Base-by-base conservation (phyloP, 371 early-diverging fungal genomes). In the Zychaea mexicana region DNA sequence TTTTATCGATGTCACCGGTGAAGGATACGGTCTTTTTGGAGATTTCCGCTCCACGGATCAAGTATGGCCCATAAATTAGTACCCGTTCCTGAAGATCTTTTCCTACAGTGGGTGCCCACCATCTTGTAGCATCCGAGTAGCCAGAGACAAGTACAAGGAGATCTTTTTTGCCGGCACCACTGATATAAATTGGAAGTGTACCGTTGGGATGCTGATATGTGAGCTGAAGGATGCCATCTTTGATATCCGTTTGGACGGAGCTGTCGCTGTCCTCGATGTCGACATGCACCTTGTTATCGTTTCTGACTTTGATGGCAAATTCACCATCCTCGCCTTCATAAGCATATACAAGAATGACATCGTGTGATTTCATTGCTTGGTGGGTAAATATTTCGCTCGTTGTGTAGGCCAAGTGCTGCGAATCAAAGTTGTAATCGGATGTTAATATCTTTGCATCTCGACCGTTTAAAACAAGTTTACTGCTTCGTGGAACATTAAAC, bases 331-430 rank as follows among this genome's bases (percentile, higher is more conserved):
- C 66, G 12, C 52, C 60, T n/a, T 59, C 59, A 32, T 66, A 52
- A 4, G 66, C 70, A 54, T 70, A 66, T 12, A 70, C 46, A 10
- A 66, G 15, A n/a, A 70, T 42, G 21, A 62, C 62, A 45, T 70
- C 70, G 13, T 32, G 22, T 12, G 53, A 33, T 32, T 57, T 66
- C 10, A 63, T 58, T 10, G 19, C 38, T 17, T 61, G 62, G 46
- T 66, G 66, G 3, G 70, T 70, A 10, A 70, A 66, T 1, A 70
- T 58, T 31, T 70, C 70, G 10, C 66, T 65, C 36, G 70, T 70
- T 12, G 70, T 39, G 21, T 70, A 70, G 7, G 66, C 47, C 33
- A 70, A 38, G 45, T 70, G 70, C 45, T 70, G 70, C 22, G 62
- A 59, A 24, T 66, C 31, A 57, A 70, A 70, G n/a, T 62, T 28